These are phyloP conservation scores for Physcia stellaris DNA, from an alignment of 495 filamentous ascomycete species.

Conservation along the genomic window DNA sequence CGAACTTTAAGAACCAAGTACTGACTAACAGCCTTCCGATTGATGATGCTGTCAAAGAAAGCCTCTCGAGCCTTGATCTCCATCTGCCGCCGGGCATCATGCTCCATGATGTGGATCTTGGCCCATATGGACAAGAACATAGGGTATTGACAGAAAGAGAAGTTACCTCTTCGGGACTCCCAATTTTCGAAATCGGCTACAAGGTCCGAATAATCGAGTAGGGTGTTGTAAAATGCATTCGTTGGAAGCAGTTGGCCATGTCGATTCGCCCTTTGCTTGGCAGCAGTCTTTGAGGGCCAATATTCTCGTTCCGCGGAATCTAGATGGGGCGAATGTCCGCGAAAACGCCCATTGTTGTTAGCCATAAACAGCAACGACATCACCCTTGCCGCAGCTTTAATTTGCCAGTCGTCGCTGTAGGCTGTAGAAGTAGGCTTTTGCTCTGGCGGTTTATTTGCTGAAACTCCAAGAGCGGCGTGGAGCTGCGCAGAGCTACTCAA, in stretches of 20 bases:
- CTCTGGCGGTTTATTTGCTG: too few relatives aligned
- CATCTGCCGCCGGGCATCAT: conserved; percentile 88
- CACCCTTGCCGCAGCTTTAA: conserved; percentile 66
- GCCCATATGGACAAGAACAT: conserved; percentile 89
- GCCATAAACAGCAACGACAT: conserved; percentile 76
- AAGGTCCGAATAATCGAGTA: conserved; percentile 76
- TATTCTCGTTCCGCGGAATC: background rate
- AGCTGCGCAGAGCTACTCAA: conserved; percentile 52
- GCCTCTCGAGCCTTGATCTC: conserved; percentile 78
- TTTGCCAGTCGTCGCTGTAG: conserved; percentile 87
- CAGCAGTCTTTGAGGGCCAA: conserved; percentile 12
- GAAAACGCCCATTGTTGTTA: conserved; percentile 44
- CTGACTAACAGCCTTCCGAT: conserved; percentile 58
- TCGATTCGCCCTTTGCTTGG: conserved; percentile 28
- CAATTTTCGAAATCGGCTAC: conserved; percentile 81
- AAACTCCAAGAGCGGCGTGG: conserved; percentile 62
- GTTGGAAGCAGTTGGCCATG: conserved; percentile 58
- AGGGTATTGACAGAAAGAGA: conserved; percentile 88
- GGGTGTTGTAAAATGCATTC: conserved; percentile 75
- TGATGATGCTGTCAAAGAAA: conserved; percentile 80
- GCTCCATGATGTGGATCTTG: conserved; percentile 84
- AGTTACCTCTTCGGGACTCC: conserved; percentile 62
- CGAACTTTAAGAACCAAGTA: conserved; percentile 70
- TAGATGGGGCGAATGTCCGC: conserved; percentile 17
- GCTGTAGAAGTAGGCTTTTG: conserved; percentile 10